Base-by-base conservation (phyloP, 352 stramenopile genomes). In the Globisporangium spiculum region DNA sequence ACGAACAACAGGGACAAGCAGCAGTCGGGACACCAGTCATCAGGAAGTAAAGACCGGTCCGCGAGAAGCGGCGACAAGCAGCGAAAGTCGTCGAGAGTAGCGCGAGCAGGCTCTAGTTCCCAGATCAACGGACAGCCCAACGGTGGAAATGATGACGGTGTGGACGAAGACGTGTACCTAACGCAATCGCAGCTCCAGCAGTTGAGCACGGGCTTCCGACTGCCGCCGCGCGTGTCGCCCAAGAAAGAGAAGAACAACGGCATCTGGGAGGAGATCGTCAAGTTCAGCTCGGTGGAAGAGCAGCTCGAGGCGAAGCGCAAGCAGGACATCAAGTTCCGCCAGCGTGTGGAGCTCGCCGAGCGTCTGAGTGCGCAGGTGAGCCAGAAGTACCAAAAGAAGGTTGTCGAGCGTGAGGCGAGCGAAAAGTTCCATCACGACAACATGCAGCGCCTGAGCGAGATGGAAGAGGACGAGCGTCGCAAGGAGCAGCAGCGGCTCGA, bases 211-310 rank as follows among this genome's bases (percentile, higher is more conserved):
- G 86, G 84, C 27, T 94, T 94, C 65, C 73, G 70, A 0, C 52
- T 93, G 63, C 83, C 85, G 36, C 81, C 83, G 24, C 81, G 75
- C 22, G 80, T 75, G 18, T 92, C 83, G 12, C 83, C 85, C 2
- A 89, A 91, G 66, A 92, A 92, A 65, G 80, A 90, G n/a, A 86
- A 89, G 12, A 79, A 77, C 69, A 89, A 86, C 61, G 81, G 84
- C 32, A 93, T 94, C 50, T 94, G 87, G 87, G 84, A 93, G 58
- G 80, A 93, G 62, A 92, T 94, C 60, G 87, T 91, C 65, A 86
- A 93, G 76, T 93, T 86, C 65, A 80, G 79, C 56, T 88, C 80
- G 4, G 62, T 92, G 4, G 84, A 92, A 62, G 86, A 94, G 69
- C 74, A 83, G 60, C 66, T 79, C 9, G 86, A 94, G 38, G 80